Percentiles rank a stretch among this genome's conserved stretches.
phyloP scores from a whole-genome alignment of 2,329 filamentous ascomycete species.

The Penicillium griseofulvum region DNA sequence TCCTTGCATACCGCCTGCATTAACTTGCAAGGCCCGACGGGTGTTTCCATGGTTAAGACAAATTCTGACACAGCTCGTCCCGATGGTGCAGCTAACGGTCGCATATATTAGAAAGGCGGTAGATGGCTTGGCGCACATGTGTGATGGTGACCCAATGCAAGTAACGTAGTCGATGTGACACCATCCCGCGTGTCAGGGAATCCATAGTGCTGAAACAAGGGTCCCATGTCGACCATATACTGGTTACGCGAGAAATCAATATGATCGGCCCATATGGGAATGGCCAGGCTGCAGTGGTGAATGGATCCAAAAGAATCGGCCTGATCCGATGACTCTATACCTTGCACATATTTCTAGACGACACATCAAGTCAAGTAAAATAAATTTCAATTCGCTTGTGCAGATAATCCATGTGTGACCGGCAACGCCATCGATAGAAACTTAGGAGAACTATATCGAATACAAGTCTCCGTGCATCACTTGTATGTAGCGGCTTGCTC shows the following conservation, averaged over 20 bases:
- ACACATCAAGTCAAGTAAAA: not conserved
- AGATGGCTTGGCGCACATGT: not conserved
- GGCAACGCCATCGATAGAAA: slow-evolving; percentile 5
- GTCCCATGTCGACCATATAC: no score
- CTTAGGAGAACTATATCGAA: not conserved
- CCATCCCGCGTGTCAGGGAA: not conserved
- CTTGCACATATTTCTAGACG: not conserved
- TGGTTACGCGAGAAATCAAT: not conserved
- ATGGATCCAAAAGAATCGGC: not conserved
- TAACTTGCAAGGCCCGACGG: slow-evolving; percentile 66
- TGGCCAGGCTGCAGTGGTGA: not conserved
- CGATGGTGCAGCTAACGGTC: not conserved
- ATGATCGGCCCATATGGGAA: not conserved
- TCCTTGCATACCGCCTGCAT: slow-evolving; percentile 65
- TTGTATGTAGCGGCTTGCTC: not conserved
- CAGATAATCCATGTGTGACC: slow-evolving; percentile 2
- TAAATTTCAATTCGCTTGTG: slow-evolving; percentile 5
- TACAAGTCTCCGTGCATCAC: not conserved
- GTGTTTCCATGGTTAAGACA: slow-evolving; percentile 57
- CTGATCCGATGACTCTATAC: not conserved
- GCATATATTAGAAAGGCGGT: not conserved
- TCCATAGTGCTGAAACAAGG: not conserved
- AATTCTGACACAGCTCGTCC: slow-evolving; percentile 41
- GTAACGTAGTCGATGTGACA: not conserved
- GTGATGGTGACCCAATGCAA: not conserved